A percentile compares a stretch with the other conserved stretches of the same genome.
Conservation (phyloP, 2,329 filamentous ascomycete genomes). For the Colletotrichum sp. region DNA sequence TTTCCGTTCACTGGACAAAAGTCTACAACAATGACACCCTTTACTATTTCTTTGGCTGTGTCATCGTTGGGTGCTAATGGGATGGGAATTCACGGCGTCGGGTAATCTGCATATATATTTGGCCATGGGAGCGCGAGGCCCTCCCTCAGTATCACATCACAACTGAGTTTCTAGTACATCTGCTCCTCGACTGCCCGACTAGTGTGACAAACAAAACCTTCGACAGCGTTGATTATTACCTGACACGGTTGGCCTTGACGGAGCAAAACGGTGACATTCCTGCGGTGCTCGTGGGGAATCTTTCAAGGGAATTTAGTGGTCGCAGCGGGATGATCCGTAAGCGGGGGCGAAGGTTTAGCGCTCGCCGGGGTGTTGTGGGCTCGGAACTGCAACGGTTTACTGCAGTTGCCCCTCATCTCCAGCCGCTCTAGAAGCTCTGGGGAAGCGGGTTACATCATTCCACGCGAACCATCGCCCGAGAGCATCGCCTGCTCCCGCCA, state of each 20-base stretch:
- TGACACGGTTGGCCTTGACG: background rate
- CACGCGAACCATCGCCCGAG: background rate
- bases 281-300: background rate
- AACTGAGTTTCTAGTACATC: background rate
- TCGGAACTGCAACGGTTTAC: background rate
- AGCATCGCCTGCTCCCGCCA: background rate
- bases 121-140: background rate
- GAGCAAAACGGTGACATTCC: background rate
- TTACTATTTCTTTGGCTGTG: background rate
- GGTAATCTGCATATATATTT: constrained; percentile 12
- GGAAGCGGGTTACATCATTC: background rate
- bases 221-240: background rate
- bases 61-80: background rate
- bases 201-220: background rate
- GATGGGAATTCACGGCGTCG: constrained; percentile 7
- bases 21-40: background rate
- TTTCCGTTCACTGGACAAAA: background rate
- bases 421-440: background rate
- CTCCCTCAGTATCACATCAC: constrained; percentile 10
- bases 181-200: background rate
- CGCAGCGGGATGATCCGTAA: constrained; percentile 2
- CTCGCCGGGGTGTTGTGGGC: background rate
- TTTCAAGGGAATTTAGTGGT: background rate
- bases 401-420: background rate
- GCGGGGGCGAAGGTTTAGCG: constrained; percentile 5